A percentile compares a stretch with the other conserved stretches of the same genome.
phyloP scores from a whole-genome alignment of 176 grass and related monocot species.

The Oropetium thomaeum region DNA sequence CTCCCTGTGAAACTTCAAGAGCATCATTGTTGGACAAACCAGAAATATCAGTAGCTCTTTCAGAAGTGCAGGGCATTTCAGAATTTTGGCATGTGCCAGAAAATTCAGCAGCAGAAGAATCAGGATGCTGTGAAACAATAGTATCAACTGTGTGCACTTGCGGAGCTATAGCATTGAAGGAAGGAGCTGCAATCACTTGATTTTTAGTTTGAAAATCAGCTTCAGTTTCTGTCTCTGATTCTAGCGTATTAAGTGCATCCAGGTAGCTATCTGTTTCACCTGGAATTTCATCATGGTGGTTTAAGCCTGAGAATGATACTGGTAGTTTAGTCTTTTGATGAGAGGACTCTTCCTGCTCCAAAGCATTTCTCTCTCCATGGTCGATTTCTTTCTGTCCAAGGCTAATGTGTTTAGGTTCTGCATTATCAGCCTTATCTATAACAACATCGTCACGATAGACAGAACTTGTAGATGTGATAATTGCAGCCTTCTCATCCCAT shows the following conservation, averaged over 20 bases:
- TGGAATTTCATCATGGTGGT: slow-evolving; percentile 51
- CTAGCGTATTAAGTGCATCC: slow-evolving; percentile 88
- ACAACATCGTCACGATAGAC: slow-evolving; percentile 65
- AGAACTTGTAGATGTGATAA: slow-evolving; percentile 60
- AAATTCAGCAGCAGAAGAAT: slow-evolving; percentile 33
- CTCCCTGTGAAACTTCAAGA: slow-evolving; percentile 32
- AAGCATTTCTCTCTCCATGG: slow-evolving; percentile 27
- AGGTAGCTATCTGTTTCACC: slow-evolving; percentile 88
- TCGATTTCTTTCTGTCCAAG: slow-evolving; percentile 31
- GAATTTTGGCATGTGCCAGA: slow-evolving; percentile 17
- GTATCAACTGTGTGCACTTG: slow-evolving; percentile 28
- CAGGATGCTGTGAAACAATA: slow-evolving; percentile 36
- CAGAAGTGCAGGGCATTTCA: slow-evolving; percentile 12
- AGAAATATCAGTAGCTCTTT: slow-evolving; percentile 23
- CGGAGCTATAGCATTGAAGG: slow-evolving; percentile 22
- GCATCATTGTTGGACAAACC: slow-evolving; percentile 46
- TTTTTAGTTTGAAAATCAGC: slow-evolving; percentile 58
- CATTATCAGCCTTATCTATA: slow-evolving; percentile 56
- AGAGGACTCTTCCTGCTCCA: slow-evolving; percentile 45
- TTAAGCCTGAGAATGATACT: slow-evolving; percentile 44
- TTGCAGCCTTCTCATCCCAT: slow-evolving; percentile 82
- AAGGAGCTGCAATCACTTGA: slow-evolving; percentile 33
- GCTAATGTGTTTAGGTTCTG: slow-evolving; percentile 24
- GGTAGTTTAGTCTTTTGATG: slow-evolving; percentile 49
- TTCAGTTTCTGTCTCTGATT: slow-evolving; percentile 92